Evolutionary conservation across 1,284 basidiomycete genomes (phyloP), one percentile per base, ranked within the genome.

Genomic region (Cutaneotrichosporon mucoides): DNA sequence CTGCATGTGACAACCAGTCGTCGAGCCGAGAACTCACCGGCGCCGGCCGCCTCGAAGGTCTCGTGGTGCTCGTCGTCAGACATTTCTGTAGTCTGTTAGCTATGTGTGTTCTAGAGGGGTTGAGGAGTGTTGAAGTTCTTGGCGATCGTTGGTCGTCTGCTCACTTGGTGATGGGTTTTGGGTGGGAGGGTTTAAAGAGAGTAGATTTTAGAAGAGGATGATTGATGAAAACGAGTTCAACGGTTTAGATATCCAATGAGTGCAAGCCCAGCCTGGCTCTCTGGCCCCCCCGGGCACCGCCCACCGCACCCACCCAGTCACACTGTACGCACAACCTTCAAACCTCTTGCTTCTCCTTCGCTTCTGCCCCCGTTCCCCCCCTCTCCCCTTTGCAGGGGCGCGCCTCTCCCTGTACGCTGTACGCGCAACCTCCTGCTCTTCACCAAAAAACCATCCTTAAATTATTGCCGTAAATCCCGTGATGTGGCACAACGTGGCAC

Each of bases 1-100:
- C 24, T 24, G 24, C 24, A 24, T 24, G 24, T 24, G 24, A 24
- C 24, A 24, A 24, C 24, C 24, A 24, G 24, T 24, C 16, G 16
- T 33, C 16, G 7, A 5, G 38, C 4, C 33, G 6, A 37, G 36
- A 77, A 51, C 49, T 51, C 37, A 58, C 57, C 52, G 33, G 52
- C 41, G 42, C 33, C 40, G 40, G 51, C 40, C 51, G 15, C 16
- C 84, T 95, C 90, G 78, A 96, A 94, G 78, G 83, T 86, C 78
- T 92, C 88, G 78, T 95, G 85, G 83, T 95, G 90, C 76, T 84
- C 77, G 82, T 94, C 91, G 84, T 94, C 90, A 76, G 88, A 88
- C 89, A 91, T 92, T 83, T 38, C 45, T 35, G 35, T 38, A 16
- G 38, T 16, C 67, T 69, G 64, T 53, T 43, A 43, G 49, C 47